Evolutionary conservation across 1,284 basidiomycete genomes (phyloP).

Genomic region (Microbotryum scabiosae): DNA sequence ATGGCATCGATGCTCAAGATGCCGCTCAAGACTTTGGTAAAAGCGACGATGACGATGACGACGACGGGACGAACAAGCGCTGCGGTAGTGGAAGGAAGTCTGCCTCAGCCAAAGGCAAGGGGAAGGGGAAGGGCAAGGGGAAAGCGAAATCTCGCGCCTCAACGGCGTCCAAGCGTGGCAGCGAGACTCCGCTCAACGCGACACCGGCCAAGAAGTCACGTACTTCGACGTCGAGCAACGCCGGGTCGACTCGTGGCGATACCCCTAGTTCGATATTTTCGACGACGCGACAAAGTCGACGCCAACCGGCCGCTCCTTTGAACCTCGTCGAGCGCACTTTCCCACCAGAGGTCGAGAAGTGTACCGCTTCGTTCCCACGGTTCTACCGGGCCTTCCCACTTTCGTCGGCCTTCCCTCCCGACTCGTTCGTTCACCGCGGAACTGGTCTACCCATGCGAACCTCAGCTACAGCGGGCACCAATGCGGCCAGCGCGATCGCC

Average conservation of each 20-base stretch:
- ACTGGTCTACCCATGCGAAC: background rate
- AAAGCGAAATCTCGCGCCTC: background rate
- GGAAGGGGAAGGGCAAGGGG: conserved; percentile 1
- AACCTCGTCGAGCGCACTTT: conserved; percentile 43
- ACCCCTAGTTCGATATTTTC: background rate
- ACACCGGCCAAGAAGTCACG: conserved; percentile 16
- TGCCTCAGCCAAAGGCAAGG: background rate
- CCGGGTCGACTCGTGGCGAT: background rate
- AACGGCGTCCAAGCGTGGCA: background rate
- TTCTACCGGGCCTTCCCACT: conserved; percentile 60
- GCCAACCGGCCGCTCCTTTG: conserved; percentile 14
- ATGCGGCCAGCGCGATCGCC: background rate
- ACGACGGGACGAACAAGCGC: background rate
- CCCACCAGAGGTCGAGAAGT: conserved; percentile 46
- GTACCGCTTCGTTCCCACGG: conserved; percentile 46
- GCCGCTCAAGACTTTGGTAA: background rate
- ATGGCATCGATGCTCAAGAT: background rate
- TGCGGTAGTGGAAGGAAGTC: background rate
- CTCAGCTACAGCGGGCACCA: background rate
- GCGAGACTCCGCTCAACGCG: background rate
- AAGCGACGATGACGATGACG: conserved; percentile 10
- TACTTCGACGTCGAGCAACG: background rate
- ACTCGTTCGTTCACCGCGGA: conserved; percentile 18
- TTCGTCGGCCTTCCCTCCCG: conserved; percentile 47
- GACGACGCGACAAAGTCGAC: conserved; percentile 14